Percentiles rank a stretch among this genome's conserved stretches.
These are phyloP conservation scores for Dentipellis sp. DNA, from an alignment of 768 basidiomycete species.

Conservation along the genomic window DNA sequence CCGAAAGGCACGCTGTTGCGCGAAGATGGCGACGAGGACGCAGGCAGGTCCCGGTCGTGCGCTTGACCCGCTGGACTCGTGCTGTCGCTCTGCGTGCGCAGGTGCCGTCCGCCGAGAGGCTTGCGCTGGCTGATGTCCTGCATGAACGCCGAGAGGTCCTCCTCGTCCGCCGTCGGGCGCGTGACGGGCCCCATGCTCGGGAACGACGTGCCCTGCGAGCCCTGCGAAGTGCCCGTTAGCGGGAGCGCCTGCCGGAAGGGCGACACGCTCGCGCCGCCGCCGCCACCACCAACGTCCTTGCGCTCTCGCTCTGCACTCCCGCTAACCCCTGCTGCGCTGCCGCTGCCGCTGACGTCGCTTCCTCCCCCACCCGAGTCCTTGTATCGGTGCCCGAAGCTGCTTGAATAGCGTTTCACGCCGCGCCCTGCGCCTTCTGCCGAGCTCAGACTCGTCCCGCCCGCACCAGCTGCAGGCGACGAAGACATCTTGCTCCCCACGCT, in stretches of 20 bases:
- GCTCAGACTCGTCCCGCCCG: slow-evolving; percentile 23
- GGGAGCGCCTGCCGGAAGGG: slow-evolving; percentile 2
- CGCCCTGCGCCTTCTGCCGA: slow-evolving; percentile 14
- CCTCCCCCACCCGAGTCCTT: slow-evolving; percentile 28
- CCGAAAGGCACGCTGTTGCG: neutral
- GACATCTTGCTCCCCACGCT: neutral
- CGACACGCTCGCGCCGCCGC: neutral
- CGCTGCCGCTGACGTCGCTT: slow-evolving; percentile 30
- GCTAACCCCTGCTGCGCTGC: slow-evolving; percentile 6
- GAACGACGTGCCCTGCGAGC: slow-evolving; percentile 30
- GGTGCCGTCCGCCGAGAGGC: slow-evolving; percentile 32
- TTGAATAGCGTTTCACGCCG: slow-evolving; percentile 54
- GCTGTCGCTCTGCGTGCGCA: slow-evolving; percentile 14
- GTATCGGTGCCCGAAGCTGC: slow-evolving; percentile 71
- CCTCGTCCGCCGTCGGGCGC: slow-evolving; percentile 45
- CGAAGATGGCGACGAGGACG: neutral
- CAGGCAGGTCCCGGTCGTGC: slow-evolving; percentile 1
- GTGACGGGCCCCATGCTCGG: slow-evolving; percentile 23
- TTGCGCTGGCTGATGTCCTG: slow-evolving; percentile 67
- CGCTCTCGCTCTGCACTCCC: no score
- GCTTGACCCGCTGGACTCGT: slow-evolving; percentile 2
- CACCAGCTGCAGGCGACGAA: slow-evolving; percentile 27
- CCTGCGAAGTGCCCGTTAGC: slow-evolving; percentile 2
- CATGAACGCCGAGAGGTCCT: slow-evolving; percentile 71
- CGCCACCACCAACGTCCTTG: neutral